These are phyloP conservation scores for Linnemannia schmuckeri DNA, from an alignment of 192 early-diverging fungal species.

Conservation along the genomic window DNA sequence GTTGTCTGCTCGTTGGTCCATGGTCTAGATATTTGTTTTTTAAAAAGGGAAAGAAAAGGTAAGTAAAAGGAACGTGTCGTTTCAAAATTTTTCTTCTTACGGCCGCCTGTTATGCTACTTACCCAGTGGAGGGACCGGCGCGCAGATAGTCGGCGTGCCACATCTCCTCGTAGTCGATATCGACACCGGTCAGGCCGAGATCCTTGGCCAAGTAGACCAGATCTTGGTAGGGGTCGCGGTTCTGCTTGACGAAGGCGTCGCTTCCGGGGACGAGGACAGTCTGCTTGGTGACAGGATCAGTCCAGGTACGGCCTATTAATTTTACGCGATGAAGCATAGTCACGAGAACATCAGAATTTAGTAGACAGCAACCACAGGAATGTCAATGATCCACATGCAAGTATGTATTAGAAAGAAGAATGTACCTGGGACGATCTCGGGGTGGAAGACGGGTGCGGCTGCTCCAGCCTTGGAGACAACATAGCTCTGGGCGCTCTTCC, in stretches of 20 bases:
- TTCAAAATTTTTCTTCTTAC: neutral
- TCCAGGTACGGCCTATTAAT: slow-evolving; percentile 20
- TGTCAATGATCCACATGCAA: neutral
- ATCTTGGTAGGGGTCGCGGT: slow-evolving; percentile 55
- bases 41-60: neutral
- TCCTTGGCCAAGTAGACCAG: slow-evolving; percentile 54
- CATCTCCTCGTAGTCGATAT: slow-evolving; percentile 44
- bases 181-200: slow-evolving; percentile 53
- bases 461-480: slow-evolving; percentile 33
- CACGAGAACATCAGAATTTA: neutral
- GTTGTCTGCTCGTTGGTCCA: slow-evolving; percentile 29
- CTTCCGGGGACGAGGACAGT: slow-evolving; percentile 43
- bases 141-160: slow-evolving; percentile 23
- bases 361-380: neutral
- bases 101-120: neutral
- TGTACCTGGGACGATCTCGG: slow-evolving; percentile 45
- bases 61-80: neutral
- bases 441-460: slow-evolving; percentile 37
- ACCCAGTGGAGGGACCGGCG: slow-evolving; percentile 19
- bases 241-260: slow-evolving; percentile 38
- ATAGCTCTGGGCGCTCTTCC: slow-evolving; percentile 42
- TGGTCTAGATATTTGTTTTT: neutral
- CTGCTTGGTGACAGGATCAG: slow-evolving; percentile 43
- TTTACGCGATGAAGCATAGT: neutral
- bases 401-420: too few relatives aligned